These are phyloP conservation scores for Fraxinus nigra DNA, from an alignment of 305 asterid species.

Conservation along the genomic window DNA sequence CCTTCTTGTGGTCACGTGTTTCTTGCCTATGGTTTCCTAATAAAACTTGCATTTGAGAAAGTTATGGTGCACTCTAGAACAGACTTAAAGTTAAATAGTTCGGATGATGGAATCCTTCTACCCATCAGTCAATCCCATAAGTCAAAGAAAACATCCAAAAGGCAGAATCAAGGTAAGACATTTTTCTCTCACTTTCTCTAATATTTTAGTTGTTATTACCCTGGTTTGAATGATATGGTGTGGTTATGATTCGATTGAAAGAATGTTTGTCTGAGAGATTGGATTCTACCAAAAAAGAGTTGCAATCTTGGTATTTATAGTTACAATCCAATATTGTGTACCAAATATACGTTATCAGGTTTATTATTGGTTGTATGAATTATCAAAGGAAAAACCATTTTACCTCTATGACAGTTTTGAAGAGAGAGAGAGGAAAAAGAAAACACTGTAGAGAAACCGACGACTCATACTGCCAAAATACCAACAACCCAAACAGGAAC, in stretches of 20 bases:
- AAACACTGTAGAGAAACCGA: no score
- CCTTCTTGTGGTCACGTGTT: constrained; percentile 54
- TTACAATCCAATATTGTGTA: not conserved
- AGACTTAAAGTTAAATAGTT: constrained; percentile 52
- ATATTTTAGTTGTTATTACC: not conserved
- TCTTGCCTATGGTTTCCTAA: constrained; percentile 75
- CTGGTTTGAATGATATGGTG: not conserved
- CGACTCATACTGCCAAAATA: no score
- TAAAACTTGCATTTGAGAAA: constrained; percentile 77
- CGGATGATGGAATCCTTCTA: constrained; percentile 70
- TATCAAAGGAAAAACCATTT: not conserved
- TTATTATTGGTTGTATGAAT: not conserved
- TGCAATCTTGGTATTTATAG: not conserved
- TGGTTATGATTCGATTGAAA: not conserved
- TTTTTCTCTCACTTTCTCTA: not conserved
- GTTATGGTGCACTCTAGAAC: constrained; percentile 63
- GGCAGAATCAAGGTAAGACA: constrained; percentile 48
- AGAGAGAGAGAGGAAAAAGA: no score
- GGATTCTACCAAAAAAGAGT: not conserved
- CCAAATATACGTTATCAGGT: not conserved
- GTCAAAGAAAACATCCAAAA: constrained; percentile 44
- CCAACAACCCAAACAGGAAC: no score
- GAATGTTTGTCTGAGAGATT: not conserved
- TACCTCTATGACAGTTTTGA: no score
- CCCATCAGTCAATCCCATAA: constrained; percentile 55